Base-by-base conservation (phyloP, 331 rosid species). In the Acacia concinna region DNA sequence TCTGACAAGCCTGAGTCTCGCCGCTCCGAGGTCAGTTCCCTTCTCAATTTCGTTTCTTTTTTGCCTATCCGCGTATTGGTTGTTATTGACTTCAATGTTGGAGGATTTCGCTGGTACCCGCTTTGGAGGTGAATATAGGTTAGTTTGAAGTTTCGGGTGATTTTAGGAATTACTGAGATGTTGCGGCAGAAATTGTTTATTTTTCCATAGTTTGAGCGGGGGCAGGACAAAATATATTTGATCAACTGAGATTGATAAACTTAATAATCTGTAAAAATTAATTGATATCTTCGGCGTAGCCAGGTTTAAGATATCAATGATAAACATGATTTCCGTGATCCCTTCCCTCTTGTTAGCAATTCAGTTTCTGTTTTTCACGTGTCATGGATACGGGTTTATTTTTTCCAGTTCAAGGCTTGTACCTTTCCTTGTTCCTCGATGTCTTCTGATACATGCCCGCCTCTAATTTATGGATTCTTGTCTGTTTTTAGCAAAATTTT, bases 401-500 rank as follows among this genome's bases (percentile, higher is more conserved):
- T 31, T 75, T 49, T 23, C 6, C 46, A 47, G 47, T 41, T 78
- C 28, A 41, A 73, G 20, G 37, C 49, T 51, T 43, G 23, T 64
- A 68, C 21, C 31, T n/a, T 71, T 65, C 38, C 28, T 2, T 1
- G 20, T 44, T 81, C 30, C 21, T 51, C 17, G 11, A 41, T 79
- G 72, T 17, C 34, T 23, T 66, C 27, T 40, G 15, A 60, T 40
- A 78, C 41, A 49, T 60, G 67, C 0, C 54, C 9, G 46, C 14
- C 18, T 46, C 75, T 75, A 78, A 80, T 77, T 78, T 51, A 15
- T 1, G 13, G 73, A 27, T 56, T 12, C 37, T n/a, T 71, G 32
- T 71, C 68, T 73, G 68, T 1, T 80, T 88, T 65, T 88, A 93
- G 97, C 90, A 86, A 85, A 93, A 89, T 65, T 93, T 81, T n/a